phyloP scores from a whole-genome alignment of 768 basidiomycete genomes.

The Podaxis mareebaensis region DNA sequence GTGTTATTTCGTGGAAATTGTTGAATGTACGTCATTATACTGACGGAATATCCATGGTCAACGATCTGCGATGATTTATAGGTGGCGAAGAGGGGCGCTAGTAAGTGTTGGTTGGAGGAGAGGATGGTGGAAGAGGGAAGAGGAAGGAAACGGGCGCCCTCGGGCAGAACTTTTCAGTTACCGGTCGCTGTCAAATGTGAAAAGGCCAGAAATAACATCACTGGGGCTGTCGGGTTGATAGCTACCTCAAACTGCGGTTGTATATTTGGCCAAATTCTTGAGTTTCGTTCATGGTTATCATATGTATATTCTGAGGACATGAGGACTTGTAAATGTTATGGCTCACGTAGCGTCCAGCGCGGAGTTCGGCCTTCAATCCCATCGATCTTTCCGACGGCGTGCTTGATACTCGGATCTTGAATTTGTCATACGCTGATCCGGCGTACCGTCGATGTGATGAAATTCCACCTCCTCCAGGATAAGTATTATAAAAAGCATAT shows the following conservation, averaged over 20 bases:
- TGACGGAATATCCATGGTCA: constrained; percentile 27
- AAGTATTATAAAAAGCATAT: too few species aligned
- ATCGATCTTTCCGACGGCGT: background rate
- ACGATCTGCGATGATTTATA: background rate
- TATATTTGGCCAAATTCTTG: background rate
- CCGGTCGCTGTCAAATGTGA: background rate
- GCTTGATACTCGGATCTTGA: background rate
- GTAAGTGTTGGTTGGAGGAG: background rate
- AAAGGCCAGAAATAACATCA: background rate
- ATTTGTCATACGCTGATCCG: constrained; percentile 3
- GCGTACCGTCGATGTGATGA: background rate
- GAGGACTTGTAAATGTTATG: background rate
- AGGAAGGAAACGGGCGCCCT: background rate
- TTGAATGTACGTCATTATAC: background rate
- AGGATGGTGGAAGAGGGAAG: constrained; percentile 5
- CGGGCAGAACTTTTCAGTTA: background rate
- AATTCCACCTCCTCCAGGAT: too few species aligned
- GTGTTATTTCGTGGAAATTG: background rate
- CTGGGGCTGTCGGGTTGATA: background rate
- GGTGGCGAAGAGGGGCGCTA: background rate
- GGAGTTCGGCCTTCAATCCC: background rate
- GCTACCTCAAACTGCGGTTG: background rate
- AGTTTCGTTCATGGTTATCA: background rate
- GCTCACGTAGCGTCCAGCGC: background rate
- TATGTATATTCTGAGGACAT: background rate